A percentile compares a stretch with the other conserved stretches of the same genome.
These are phyloP conservation scores for Picochlorum costavermella DNA, from an alignment of 139 green algal species.

Conservation along the genomic window DNA sequence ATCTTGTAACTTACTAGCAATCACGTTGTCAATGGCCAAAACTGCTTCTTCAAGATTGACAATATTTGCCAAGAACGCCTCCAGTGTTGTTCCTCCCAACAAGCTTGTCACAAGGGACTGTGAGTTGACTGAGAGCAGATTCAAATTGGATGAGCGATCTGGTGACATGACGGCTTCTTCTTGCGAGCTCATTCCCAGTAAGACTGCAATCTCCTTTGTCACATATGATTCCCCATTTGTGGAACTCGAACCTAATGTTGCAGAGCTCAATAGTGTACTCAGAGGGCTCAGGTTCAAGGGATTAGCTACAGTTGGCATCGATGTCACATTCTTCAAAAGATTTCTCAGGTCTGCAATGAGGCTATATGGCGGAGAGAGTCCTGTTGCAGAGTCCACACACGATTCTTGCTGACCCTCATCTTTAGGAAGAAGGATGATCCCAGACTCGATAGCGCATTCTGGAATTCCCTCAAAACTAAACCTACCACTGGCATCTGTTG, in stretches of 20 bases:
- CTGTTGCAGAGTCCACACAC: not conserved
- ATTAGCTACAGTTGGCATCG: not conserved
- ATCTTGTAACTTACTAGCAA: not conserved
- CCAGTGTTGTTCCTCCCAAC: not conserved
- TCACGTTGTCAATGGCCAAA: not conserved
- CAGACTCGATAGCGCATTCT: not conserved
- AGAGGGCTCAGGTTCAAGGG: not conserved
- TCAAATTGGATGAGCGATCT: not conserved
- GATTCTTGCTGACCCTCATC: not conserved
- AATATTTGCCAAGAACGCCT: not conserved
- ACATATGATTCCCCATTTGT: not conserved
- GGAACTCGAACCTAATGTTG: not conserved
- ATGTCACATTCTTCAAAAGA: constrained; percentile 1
- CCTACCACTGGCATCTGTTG: constrained; percentile 2
- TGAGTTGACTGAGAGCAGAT: not conserved
- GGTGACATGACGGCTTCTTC: not conserved
- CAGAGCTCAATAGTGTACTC: not conserved
- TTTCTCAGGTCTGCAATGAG: not conserved
- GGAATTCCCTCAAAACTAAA: constrained; percentile 7
- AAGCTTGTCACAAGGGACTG: constrained; percentile 3
- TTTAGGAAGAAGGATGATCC: not conserved
- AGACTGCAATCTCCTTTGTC: not conserved
- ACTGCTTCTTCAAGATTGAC: constrained; percentile 8
- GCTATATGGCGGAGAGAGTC: constrained; percentile 3
- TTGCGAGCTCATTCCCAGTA: not conserved